Evolutionary conservation across 2,329 filamentous ascomycete genomes (phyloP), one percentile per base, ranked within the genome.

Genomic region (Pezicula carpinea): DNA sequence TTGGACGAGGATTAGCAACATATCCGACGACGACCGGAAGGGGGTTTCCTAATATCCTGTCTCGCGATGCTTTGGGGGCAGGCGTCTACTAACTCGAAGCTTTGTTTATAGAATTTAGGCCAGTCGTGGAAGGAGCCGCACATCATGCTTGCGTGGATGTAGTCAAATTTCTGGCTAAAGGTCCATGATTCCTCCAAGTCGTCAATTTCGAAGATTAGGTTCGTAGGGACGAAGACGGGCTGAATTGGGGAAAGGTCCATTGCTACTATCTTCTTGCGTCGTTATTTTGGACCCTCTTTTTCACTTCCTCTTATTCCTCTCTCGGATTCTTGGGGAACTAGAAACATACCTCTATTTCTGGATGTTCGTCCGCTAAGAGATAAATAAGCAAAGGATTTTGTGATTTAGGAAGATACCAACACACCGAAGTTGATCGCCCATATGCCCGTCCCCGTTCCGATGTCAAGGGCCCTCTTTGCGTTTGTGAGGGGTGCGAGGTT

Each of bases 161-260:
- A 44, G n/a, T 36, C 32, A 26, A 44, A 44, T n/a, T 46, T 26
- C 23, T 36, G 57, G 19, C 33, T 35, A 22, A 34, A 59, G n/a
- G 59, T 23, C 60, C 60, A 62, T 19, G 57, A 50, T 15, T 58
- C 57, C 38, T 61, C 55, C n/a, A 56, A 54, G 45, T 62, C 58
- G 41, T 62, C 60, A 34, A 62, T 53, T 39, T 61, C 59, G 41
- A 60, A 62, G 13, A 43, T 53, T 15, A 56, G 57, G 44, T 51
- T 51, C 7, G 51, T 45, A 18, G 59, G 59, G 13, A 61, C 44
- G 49, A 39, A 44, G 41, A 59, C 52, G 6, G 64, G 64, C 36
- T 68, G 66, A 42, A 67, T 68, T 13, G 65, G 65, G 6, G 61
- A 64, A 6, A 70, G 56, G 46, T 71, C 68, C 3, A 60, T 56